Percentiles rank a stretch among this genome's conserved stretches.
Conservation (phyloP, 1,284 basidiomycete genomes). For the Heterobasidion annosum region DNA sequence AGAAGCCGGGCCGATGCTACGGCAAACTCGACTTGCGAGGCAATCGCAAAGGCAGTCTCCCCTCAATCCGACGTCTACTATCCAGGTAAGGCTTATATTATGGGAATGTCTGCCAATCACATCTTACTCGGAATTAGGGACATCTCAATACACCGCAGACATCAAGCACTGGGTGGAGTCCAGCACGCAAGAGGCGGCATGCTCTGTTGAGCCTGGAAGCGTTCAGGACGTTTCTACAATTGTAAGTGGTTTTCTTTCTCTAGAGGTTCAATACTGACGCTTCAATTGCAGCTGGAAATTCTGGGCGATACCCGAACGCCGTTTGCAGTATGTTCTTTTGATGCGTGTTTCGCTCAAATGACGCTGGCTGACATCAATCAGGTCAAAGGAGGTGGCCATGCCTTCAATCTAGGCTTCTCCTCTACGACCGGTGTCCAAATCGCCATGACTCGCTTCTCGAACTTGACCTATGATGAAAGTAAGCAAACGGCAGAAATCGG, state of each 20-base stretch:
- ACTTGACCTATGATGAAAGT: conserved; percentile 29
- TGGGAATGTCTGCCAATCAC: neutral
- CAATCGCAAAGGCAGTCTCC: conserved; percentile 2
- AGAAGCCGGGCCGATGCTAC: too few species aligned
- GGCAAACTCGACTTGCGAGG: neutral
- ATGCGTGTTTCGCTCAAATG: neutral
- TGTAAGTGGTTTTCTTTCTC: neutral
- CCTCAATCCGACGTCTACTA: conserved; percentile 12
- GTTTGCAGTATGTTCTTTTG: neutral
- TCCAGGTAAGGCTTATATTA: conserved; percentile 25
- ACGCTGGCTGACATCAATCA: neutral
- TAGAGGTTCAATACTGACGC: neutral
- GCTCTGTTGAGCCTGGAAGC: neutral
- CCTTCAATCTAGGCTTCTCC: conserved; percentile 25
- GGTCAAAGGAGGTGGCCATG: conserved; percentile 1
- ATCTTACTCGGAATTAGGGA: neutral
- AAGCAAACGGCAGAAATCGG: conserved; percentile 36
- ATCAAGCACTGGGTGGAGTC: neutral
- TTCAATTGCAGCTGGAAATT: neutral
- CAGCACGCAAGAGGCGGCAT: neutral
- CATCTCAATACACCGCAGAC: neutral
- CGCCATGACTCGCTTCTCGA: conserved; percentile 39
- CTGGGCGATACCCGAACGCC: neutral
- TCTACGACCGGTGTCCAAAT: conserved; percentile 50
- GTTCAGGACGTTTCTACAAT: neutral